These are phyloP conservation scores for Pseudotulostoma volvatum DNA, from an alignment of 495 filamentous ascomycete species.

Conservation along the genomic window DNA sequence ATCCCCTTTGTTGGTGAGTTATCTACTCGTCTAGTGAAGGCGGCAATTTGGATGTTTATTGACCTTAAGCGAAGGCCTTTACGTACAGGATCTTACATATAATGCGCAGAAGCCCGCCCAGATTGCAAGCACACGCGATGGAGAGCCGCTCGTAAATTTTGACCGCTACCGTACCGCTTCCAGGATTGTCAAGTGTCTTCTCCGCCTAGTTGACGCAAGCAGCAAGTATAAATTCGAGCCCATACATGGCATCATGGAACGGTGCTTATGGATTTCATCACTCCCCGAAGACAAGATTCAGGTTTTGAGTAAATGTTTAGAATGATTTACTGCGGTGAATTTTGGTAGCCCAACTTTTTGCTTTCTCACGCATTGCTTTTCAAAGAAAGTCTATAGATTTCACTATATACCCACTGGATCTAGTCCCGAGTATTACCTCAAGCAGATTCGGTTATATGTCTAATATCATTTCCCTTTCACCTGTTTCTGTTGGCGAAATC, in stretches of 20 bases:
- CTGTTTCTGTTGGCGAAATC: too few species aligned
- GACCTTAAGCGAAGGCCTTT: conserved; percentile 37
- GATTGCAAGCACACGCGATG: conserved; percentile 37
- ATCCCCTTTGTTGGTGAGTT: conserved; percentile 85
- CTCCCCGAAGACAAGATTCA: conserved; percentile 73
- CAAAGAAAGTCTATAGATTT: too few species aligned
- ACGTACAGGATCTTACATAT: conserved; percentile 92
- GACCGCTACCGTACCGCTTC: conserved; percentile 84
- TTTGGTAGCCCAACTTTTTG: too few species aligned
- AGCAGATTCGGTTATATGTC: background rate
- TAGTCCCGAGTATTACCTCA: too few species aligned
- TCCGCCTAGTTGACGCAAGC: conserved; percentile 83
- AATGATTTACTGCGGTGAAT: conserved; percentile 19
- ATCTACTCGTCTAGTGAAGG: background rate
- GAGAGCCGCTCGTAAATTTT: conserved; percentile 79
- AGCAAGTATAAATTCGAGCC: conserved; percentile 72
- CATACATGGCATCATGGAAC: conserved; percentile 71
- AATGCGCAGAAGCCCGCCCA: conserved; percentile 77
- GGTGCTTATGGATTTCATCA: conserved; percentile 89
- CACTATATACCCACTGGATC: too few species aligned
- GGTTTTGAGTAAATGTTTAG: conserved; percentile 36
- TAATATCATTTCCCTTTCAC: background rate
- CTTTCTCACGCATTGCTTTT: too few species aligned
- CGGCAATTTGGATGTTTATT: too few species aligned
- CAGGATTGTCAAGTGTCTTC: conserved; percentile 80